Conservation (phyloP, 495 filamentous ascomycete genomes). For the Penicillium ucsense region DNA sequence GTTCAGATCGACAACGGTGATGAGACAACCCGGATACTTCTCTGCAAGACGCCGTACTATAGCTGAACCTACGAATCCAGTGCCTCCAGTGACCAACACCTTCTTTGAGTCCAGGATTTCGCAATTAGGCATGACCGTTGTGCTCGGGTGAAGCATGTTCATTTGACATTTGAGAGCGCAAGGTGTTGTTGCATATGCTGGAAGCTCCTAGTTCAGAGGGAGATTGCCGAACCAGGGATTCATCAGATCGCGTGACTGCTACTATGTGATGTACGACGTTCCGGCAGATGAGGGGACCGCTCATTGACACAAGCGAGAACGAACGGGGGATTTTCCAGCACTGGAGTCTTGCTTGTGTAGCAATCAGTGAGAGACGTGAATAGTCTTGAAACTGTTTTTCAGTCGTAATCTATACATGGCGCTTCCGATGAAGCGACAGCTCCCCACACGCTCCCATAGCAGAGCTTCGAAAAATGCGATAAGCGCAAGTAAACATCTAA, state of each 20-base stretch:
- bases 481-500: slow-evolving; percentile 22
- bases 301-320: not conserved
- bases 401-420: slow-evolving; percentile 23
- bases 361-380: too few species aligned
- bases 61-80: slow-evolving; percentile 40
- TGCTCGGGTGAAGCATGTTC: too few species aligned
- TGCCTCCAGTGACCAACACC: slow-evolving; percentile 47
- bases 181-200: too few species aligned
- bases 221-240: not conserved
- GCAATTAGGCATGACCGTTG: not conserved
- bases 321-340: not conserved
- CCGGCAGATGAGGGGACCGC: too few species aligned
- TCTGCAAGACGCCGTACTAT: slow-evolving; percentile 32
- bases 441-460: slow-evolving; percentile 6
- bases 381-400: slow-evolving; percentile 11
- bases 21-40: slow-evolving; percentile 31
- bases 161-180: too few species aligned
- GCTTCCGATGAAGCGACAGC: slow-evolving; percentile 7
- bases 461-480: slow-evolving; percentile 14
- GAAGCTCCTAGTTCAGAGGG: not conserved
- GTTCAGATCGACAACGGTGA: slow-evolving; percentile 35
- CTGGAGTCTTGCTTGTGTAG: too few species aligned
- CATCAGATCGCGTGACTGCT: slow-evolving; percentile 4
- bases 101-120: slow-evolving; percentile 8
- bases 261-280: not conserved